Evolutionary conservation across 495 filamentous ascomycete genomes (phyloP).

Genomic region (Pseudevernia furfuracea): DNA sequence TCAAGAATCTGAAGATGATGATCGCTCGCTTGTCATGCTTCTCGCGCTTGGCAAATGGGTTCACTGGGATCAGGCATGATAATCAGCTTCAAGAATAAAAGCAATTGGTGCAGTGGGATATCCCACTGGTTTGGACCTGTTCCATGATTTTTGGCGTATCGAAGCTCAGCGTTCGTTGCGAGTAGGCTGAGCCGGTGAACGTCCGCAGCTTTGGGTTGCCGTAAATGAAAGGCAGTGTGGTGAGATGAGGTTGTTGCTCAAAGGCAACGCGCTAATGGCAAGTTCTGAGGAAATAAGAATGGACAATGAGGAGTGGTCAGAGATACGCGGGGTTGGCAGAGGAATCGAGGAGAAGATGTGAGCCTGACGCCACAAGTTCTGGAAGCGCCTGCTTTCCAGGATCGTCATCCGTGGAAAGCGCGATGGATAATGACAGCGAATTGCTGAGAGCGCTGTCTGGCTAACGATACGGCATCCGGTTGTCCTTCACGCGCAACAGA

Average conservation of each 20-base stretch:
- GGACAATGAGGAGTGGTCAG: neutral
- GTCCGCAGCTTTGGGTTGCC: neutral
- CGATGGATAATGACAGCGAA: neutral
- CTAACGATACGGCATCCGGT: neutral
- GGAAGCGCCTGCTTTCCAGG: neutral
- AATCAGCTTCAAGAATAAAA: neutral
- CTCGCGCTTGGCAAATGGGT: slow-evolving; percentile 61
- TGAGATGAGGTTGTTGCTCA: neutral
- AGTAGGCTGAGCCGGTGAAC: neutral
- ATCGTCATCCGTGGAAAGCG: neutral
- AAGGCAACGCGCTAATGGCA: neutral
- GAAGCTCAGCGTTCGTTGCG: slow-evolving; percentile 8
- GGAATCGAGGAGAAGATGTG: neutral
- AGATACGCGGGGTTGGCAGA: neutral
- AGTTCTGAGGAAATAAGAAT: neutral
- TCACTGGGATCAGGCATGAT: slow-evolving; percentile 27
- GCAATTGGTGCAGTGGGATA: neutral
- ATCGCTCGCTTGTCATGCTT: slow-evolving; percentile 46
- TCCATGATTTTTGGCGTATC: slow-evolving; percentile 11
- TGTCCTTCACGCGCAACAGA: neutral
- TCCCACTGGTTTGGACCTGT: slow-evolving; percentile 17
- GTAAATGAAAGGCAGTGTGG: neutral
- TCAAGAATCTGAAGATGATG: slow-evolving; percentile 57
- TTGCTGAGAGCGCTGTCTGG: neutral
- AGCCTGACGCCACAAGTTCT: neutral